Conservation (phyloP, 2,329 filamentous ascomycete genomes). For the Alternaria ethzedia region DNA sequence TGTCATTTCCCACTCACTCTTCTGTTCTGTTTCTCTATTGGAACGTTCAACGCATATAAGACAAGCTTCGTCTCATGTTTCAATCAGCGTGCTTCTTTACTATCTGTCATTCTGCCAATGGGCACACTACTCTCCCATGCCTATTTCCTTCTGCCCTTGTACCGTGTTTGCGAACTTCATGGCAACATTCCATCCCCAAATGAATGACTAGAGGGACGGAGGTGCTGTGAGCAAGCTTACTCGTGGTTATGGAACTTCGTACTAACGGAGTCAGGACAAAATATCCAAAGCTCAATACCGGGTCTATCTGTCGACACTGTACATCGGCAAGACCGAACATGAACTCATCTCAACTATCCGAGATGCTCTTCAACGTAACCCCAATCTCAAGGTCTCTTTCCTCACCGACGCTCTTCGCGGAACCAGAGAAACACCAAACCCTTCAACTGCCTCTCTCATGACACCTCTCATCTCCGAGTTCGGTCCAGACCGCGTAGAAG, state of each 20-base stretch:
- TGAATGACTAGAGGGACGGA: background rate
- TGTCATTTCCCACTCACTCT: background rate
- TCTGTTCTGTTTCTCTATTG: background rate
- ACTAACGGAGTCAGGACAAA: slow-evolving; percentile 58
- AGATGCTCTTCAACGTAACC: slow-evolving; percentile 75
- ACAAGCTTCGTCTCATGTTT: background rate
- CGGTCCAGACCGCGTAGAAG: slow-evolving; percentile 81
- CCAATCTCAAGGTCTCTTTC: slow-evolving; percentile 81
- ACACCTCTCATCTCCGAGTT: slow-evolving; percentile 85
- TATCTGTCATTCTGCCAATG: background rate
- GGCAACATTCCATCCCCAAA: background rate
- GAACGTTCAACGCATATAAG: background rate
- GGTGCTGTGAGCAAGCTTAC: background rate
- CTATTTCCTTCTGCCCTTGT: background rate
- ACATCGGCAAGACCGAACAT: slow-evolving; percentile 91
- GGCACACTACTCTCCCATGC: background rate
- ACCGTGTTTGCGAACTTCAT: background rate
- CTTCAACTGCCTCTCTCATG: slow-evolving; percentile 87
- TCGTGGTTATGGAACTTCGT: background rate
- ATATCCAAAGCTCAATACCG: slow-evolving; percentile 78
- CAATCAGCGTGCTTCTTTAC: background rate
- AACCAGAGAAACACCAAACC: slow-evolving; percentile 84
- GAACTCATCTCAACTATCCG: slow-evolving; percentile 84
- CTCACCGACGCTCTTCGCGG: slow-evolving; percentile 90
- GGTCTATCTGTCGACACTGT: slow-evolving; percentile 94